Percentiles rank a stretch among this genome's conserved stretches.
These are phyloP conservation scores for Pythium periplocum DNA, from an alignment of 352 stramenopile species.

Conservation along the genomic window DNA sequence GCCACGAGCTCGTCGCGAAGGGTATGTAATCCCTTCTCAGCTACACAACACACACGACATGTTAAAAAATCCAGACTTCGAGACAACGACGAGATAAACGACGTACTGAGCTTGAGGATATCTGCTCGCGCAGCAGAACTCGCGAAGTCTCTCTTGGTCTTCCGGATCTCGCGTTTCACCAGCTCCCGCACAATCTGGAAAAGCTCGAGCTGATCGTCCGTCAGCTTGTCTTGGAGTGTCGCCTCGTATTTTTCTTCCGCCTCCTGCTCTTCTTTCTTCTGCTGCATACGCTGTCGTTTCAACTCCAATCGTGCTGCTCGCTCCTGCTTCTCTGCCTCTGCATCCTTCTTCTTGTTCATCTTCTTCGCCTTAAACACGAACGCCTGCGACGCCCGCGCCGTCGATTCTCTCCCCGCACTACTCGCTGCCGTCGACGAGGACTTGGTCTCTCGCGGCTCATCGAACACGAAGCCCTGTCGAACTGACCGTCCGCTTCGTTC, in stretches of 20 bases:
- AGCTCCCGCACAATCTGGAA: conserved; percentile 57
- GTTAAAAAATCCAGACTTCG: neutral
- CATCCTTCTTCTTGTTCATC: no score
- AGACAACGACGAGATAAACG: no score
- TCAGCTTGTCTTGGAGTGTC: conserved; percentile 30
- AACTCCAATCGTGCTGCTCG: conserved; percentile 36
- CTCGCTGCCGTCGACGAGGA: no score
- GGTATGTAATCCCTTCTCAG: conserved; percentile 54
- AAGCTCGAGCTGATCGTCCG: conserved; percentile 53
- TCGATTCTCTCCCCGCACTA: no score
- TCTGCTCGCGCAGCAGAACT: conserved; percentile 45
- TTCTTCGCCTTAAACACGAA: no score
- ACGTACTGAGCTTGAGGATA: conserved; percentile 63
- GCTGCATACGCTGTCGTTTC: conserved; percentile 32
- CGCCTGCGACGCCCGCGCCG: no score
- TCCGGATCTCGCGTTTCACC: conserved; percentile 57
- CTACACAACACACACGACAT: conserved; percentile 12
- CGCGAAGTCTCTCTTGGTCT: conserved; percentile 63
- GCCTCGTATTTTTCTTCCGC: conserved; percentile 39
- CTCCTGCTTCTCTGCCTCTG: conserved; percentile 30
- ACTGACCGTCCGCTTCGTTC: no score
- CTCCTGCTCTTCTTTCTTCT: conserved; percentile 36
- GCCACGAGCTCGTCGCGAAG: conserved; percentile 58
- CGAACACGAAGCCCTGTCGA: no score
- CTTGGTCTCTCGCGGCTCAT: no score